Percentiles rank a stretch among this genome's conserved stretches.
Evolutionary conservation across 2,329 filamentous ascomycete genomes (phyloP).

Genomic region (Trichoderma sp.): DNA sequence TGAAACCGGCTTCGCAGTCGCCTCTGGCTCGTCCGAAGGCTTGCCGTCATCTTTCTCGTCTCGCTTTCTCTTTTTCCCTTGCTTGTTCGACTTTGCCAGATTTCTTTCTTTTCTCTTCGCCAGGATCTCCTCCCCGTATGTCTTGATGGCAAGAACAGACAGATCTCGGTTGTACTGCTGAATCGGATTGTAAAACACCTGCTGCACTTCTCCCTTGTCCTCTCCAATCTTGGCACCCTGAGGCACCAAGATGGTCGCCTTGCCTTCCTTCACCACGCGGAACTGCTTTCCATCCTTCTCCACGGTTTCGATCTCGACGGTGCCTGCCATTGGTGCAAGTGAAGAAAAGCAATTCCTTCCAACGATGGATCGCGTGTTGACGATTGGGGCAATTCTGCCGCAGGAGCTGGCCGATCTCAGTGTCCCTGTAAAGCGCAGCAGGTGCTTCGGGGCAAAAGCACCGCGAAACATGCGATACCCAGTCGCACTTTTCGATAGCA

Average conservation of each 20-base stretch:
- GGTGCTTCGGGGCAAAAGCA: constrained; percentile 28
- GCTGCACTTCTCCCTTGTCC: constrained; percentile 64
- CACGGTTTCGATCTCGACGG: constrained; percentile 33
- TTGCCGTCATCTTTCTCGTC: constrained; percentile 41
- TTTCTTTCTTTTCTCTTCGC: constrained; percentile 49
- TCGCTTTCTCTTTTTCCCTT: constrained; percentile 53
- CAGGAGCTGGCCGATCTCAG: neutral
- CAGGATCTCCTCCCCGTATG: constrained; percentile 72
- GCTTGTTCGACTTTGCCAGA: constrained; percentile 47
- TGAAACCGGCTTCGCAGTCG: constrained; percentile 10
- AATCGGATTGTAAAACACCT: constrained; percentile 98
- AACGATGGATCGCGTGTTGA: neutral
- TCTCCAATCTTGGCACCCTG: constrained; percentile 48
- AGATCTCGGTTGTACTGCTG: constrained; percentile 98
- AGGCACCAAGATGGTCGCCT: constrained; percentile 60
- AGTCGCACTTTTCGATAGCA: neutral
- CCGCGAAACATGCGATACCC: constrained; percentile 31
- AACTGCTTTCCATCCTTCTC: constrained; percentile 52
- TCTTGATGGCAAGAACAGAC: constrained; percentile 88
- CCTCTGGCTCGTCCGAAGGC: constrained; percentile 14
- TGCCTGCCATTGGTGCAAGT: constrained; percentile 30
- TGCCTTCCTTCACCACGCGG: constrained; percentile 57
- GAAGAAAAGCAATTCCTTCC: constrained; percentile 3
- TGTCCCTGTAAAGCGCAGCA: constrained; percentile 30
- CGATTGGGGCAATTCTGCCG: constrained; percentile 18